phyloP scores from a whole-genome alignment of 306 rosid species.

The Castanea mollissima region DNA sequence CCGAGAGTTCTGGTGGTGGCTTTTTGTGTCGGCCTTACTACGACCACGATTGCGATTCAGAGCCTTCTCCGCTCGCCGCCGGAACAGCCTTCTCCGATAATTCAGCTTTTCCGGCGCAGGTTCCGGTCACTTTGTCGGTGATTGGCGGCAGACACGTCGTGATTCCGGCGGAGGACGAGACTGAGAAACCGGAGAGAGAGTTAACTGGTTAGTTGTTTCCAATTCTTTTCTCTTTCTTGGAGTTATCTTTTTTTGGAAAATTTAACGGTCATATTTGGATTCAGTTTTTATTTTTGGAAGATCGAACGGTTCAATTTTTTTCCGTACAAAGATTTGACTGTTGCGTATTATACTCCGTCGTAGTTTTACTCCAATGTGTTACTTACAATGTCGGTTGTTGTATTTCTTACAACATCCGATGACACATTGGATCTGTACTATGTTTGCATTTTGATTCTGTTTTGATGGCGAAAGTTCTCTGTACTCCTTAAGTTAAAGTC shows the following conservation, averaged over 20 bases:
- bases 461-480: neutral
- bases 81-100: neutral
- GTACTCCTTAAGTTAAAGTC: no score
- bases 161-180: constrained; percentile 3
- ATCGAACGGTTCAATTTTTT: neutral
- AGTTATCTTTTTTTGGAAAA: neutral
- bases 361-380: no score
- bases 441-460: neutral
- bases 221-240: neutral
- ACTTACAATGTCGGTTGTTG: no score
- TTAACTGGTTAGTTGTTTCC: constrained; percentile 28
- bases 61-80: constrained; percentile 20
- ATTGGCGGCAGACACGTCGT: constrained; percentile 17
- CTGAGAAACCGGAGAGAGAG: constrained; percentile 15
- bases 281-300: neutral
- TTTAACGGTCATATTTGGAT: neutral
- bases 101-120: neutral
- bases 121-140: constrained; percentile 3
- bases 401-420: no score
- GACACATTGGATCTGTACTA: neutral
- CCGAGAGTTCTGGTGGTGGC: constrained; percentile 27
- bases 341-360: no score
- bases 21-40: constrained; percentile 11
- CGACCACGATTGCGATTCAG: constrained; percentile 22
- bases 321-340: no score